A percentile compares a stretch with the other conserved stretches of the same genome.
Evolutionary conservation across 2,329 filamentous ascomycete species (phyloP).

Genomic region (Aspergillus luchuensis): DNA sequence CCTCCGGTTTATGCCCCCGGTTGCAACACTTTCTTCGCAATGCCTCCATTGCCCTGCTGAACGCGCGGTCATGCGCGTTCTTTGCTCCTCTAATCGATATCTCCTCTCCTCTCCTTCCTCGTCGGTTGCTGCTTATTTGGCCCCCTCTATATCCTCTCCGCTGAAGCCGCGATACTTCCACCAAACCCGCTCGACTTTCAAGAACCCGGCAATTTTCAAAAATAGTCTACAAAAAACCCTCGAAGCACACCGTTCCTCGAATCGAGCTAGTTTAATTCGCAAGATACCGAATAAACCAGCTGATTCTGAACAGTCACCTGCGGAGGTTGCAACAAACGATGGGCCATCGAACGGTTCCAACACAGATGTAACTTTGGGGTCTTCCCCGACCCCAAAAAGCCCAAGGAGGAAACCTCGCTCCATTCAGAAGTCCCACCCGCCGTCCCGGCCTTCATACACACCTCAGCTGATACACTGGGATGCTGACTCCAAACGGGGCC

Average conservation of each 20-base stretch:
- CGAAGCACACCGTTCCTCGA: slow-evolving; percentile 44
- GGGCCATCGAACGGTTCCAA: background rate
- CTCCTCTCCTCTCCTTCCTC: slow-evolving; percentile 9
- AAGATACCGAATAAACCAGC: slow-evolving; percentile 26
- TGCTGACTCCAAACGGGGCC: slow-evolving; percentile 11
- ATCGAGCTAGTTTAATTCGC: slow-evolving; percentile 40
- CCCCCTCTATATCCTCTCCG: background rate
- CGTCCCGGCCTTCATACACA: background rate
- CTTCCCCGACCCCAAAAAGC: background rate
- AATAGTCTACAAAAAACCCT: slow-evolving; percentile 43
- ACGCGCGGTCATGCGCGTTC: slow-evolving; percentile 30
- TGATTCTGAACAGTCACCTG: slow-evolving; percentile 7
- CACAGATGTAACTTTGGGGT: slow-evolving; percentile 9
- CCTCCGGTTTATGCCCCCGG: slow-evolving; percentile 19
- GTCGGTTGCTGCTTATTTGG: background rate
- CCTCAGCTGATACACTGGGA: background rate
- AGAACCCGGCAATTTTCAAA: slow-evolving; percentile 30
- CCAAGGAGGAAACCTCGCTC: background rate
- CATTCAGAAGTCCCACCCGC: background rate
- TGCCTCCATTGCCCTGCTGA: slow-evolving; percentile 20
- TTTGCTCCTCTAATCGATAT: slow-evolving; percentile 12
- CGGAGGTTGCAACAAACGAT: background rate
- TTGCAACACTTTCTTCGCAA: slow-evolving; percentile 13
- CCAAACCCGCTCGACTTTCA: slow-evolving; percentile 11
- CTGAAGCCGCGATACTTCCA: slow-evolving; percentile 11